Evolutionary conservation across 106 monocot genomes (phyloP).

Genomic region (Dendrobium nobile): DNA sequence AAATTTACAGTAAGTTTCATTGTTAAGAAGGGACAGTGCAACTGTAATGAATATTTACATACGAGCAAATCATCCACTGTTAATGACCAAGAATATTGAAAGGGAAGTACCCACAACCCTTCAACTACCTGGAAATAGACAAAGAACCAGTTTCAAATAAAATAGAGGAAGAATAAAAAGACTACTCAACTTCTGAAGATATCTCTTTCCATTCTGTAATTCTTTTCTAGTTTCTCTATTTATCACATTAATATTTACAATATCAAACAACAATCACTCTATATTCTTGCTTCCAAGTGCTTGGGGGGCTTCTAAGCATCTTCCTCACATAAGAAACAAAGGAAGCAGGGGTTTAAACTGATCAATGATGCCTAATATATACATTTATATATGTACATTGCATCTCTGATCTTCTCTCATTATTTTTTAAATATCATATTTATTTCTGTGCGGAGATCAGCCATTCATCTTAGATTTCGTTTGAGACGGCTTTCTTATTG

Average conservation of each 20-base stretch:
- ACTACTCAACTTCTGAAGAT: neutral
- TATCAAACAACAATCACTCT: neutral
- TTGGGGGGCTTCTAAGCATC: constrained; percentile 6
- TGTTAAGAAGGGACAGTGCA: neutral
- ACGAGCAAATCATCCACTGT: neutral
- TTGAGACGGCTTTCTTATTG: too few species aligned
- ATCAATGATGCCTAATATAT: neutral
- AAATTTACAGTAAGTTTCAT: too few species aligned
- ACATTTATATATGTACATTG: constrained; percentile 6
- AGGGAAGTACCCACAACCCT: constrained; percentile 1
- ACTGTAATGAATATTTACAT: neutral
- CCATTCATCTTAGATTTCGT: neutral
- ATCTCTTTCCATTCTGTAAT: neutral
- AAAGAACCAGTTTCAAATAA: constrained; percentile 8
- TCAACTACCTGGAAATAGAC: constrained; percentile 20
- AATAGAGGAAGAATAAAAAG: constrained; percentile 2
- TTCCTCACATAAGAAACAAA: constrained; percentile 9
- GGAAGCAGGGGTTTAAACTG: neutral
- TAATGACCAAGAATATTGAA: neutral
- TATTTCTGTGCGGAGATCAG: neutral
- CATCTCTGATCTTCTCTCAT: neutral
- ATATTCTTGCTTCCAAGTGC: constrained; percentile 10
- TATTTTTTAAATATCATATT: neutral
- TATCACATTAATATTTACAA: neutral
- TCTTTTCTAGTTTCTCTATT: neutral